Conservation (phyloP, 768 basidiomycete species). For the Termitomyces bulborhizus region DNA sequence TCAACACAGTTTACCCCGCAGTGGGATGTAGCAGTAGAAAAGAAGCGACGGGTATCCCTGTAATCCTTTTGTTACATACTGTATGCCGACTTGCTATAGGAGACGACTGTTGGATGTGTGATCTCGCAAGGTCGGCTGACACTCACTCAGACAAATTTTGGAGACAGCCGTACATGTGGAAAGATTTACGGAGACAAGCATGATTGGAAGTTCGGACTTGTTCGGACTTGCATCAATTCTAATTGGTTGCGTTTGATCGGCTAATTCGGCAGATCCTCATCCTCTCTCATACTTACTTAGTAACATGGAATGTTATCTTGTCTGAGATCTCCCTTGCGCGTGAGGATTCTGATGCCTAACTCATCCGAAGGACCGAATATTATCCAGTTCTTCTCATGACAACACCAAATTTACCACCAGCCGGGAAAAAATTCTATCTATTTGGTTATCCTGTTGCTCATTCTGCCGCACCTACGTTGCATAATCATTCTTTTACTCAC, state of each 20-base stretch:
- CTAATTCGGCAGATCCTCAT: not conserved
- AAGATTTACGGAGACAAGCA: not conserved
- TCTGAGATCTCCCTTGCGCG: not conserved
- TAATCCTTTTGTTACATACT: not conserved
- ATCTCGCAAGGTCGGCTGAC: not conserved
- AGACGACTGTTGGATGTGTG: not conserved
- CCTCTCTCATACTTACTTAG: too few species aligned
- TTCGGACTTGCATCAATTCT: not conserved
- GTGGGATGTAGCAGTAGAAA: not conserved
- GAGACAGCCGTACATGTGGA: not conserved
- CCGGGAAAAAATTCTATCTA: constrained; percentile 18
- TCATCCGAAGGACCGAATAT: not conserved
- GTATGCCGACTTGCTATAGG: not conserved
- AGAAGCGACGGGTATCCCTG: not conserved
- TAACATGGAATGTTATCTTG: not conserved
- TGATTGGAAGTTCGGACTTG: not conserved
- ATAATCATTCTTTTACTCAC: constrained; percentile 23
- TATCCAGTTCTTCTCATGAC: not conserved
- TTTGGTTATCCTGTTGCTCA: constrained; percentile 31
- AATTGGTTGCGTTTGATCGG: not conserved
- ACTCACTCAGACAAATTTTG: not conserved
- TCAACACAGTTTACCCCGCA: not conserved
- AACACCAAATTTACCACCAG: not conserved
- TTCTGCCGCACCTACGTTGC: constrained; percentile 25
- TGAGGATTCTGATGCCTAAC: not conserved